Evolutionary conservation across 116 monocot genomes (phyloP), one percentile per base, ranked within the genome.

Genomic region (Trichopus zeylanicus): DNA sequence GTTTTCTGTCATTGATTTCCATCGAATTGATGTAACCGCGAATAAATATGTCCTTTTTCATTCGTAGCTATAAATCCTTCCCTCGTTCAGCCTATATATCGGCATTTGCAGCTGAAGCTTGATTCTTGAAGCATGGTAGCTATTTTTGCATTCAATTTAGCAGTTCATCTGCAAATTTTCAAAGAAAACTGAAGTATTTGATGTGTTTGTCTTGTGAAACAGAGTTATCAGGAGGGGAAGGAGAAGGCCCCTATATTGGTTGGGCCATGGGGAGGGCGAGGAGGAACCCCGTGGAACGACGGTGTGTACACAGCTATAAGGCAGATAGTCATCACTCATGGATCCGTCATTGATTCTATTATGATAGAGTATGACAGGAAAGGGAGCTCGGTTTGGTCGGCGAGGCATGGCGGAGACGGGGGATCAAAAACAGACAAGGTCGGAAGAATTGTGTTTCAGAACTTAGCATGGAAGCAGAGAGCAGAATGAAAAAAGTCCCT

Each of bases 181-280:
- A n/a, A 21, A 18, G 48, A 5, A n/a, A n/a, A 6, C 3, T 49
- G 48, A 49, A 21, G 48, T 6, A 19, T 21, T 1, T 51, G 31
- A 25, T 20, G 15, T 48, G 15, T 46, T 19, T 28, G 26, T 60
- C 16, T 38, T 73, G 24, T 60, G 42, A 2, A 31, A 31, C 46
- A 61, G 61, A 75, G 56, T 57, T 75, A 51, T 9, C 52, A 27
- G 58, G 57, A 59, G 19, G 54, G 29, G 3, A 32, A 29, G 21
- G 64, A 70, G 54, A 76, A 66, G 54, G 46, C 46, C 12, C 42
- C 59, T 7, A 42, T 69, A 31, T 10, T 26, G 58, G 64, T 59
- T 0, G 75, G 69, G 18, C 69, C 76, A n/a, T 70, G 70, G 76
- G 76, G 76, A 60, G 76, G 70, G 20, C 55, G 26, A 22, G 65